These are phyloP conservation scores for Albatrellus ellisii DNA, from an alignment of 768 basidiomycete genomes.

Conservation along the genomic window DNA sequence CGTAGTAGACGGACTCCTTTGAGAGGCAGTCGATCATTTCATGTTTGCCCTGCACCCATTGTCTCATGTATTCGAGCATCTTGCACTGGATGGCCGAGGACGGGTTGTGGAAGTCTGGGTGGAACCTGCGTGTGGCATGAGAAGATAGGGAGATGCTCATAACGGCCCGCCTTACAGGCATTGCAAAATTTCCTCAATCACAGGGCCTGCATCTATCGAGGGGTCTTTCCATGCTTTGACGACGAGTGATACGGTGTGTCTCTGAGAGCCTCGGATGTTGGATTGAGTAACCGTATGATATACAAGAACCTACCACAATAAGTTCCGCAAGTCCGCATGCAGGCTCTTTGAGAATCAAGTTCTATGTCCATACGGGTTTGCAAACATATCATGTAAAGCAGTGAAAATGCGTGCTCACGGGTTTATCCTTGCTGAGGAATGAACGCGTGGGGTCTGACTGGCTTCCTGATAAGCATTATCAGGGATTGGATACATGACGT, in stretches of 20 bases:
- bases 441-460: slow-evolving; percentile 84
- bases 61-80: slow-evolving; percentile 57
- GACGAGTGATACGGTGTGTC: slow-evolving; percentile 52
- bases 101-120: slow-evolving; percentile 66
- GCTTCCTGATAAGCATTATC: not conserved
- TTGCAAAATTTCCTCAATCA: slow-evolving; percentile 51
- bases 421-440: slow-evolving; percentile 83
- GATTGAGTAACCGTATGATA: not conserved
- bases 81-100: slow-evolving; percentile 56
- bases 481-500: not conserved
- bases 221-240: slow-evolving; percentile 74
- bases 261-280: slow-evolving; percentile 22
- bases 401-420: slow-evolving; percentile 54
- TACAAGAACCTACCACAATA: slow-evolving; percentile 37
- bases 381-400: slow-evolving; percentile 1
- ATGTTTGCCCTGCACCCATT: slow-evolving; percentile 41
- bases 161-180: slow-evolving; percentile 37
- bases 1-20: slow-evolving; percentile 56
- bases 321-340: slow-evolving; percentile 63
- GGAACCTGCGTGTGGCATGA: slow-evolving; percentile 38
- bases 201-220: slow-evolving; percentile 38
- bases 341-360: slow-evolving; percentile 71
- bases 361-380: slow-evolving; percentile 25
- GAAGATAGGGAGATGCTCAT: not conserved
- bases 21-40: slow-evolving; percentile 42